Conservation (phyloP, 768 basidiomycete species). For the Termitomyces sp. region DNA sequence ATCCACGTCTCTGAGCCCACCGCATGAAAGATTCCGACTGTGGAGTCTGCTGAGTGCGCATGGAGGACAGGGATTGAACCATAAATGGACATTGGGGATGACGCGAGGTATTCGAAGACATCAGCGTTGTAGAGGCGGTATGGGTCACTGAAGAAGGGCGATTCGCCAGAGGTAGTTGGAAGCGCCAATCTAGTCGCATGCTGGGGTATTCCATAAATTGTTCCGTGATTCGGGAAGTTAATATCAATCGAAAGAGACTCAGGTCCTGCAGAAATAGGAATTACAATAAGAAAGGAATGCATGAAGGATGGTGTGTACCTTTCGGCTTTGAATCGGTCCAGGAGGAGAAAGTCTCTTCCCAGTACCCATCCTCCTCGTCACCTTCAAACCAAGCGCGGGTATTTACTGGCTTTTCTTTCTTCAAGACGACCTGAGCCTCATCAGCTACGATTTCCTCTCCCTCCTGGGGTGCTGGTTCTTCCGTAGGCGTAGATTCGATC, state of each 20-base stretch:
- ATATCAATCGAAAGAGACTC: slow-evolving; percentile 93
- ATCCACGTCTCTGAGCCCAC: slow-evolving; percentile 93
- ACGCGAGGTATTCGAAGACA: slow-evolving; percentile 92
- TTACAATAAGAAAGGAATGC: neutral
- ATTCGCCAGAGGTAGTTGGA: slow-evolving; percentile 80
- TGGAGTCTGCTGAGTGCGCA: slow-evolving; percentile 82
- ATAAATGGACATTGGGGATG: slow-evolving; percentile 76
- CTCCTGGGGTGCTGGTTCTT: slow-evolving; percentile 37
- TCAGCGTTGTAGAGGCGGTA: slow-evolving; percentile 95
- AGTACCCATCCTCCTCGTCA: slow-evolving; percentile 74
- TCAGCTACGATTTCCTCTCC: slow-evolving; percentile 32
- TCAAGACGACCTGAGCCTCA: slow-evolving; percentile 47
- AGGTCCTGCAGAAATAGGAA: slow-evolving; percentile 58
- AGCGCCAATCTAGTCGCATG: slow-evolving; percentile 89
- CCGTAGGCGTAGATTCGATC: slow-evolving; percentile 33
- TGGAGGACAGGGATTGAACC: slow-evolving; percentile 92
- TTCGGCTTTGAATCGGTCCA: slow-evolving; percentile 97
- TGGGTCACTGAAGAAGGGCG: slow-evolving; percentile 77
- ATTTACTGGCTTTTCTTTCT: slow-evolving; percentile 41
- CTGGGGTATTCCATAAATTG: slow-evolving; percentile 95
- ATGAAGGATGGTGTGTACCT: slow-evolving; percentile 41
- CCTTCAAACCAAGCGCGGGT: slow-evolving; percentile 84
- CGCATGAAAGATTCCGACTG: slow-evolving; percentile 87
- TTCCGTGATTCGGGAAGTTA: slow-evolving; percentile 85
- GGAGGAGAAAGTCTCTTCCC: slow-evolving; percentile 83